Evolutionary conservation across 345 rosid species (phyloP).

Genomic region (Cardiospermum halicacabum): DNA sequence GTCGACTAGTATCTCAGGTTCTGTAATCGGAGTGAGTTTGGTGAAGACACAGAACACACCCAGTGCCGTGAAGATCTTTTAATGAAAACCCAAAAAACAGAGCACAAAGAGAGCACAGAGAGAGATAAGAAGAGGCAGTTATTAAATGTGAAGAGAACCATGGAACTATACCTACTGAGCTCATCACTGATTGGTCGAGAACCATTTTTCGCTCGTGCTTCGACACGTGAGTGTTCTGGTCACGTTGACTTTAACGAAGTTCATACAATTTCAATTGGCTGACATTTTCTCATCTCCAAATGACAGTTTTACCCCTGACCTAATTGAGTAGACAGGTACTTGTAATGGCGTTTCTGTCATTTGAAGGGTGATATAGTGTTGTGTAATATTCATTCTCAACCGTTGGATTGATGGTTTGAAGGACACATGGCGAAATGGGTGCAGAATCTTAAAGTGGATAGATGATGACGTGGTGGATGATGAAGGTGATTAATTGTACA

Average conservation of each 20-base stretch:
- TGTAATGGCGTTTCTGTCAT: background rate
- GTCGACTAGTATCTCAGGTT: conserved; percentile 18
- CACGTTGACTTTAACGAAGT: background rate
- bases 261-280: conserved; percentile 2
- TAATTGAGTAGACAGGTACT: background rate
- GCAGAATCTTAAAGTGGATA: conserved; percentile 11
- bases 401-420: conserved; percentile 3
- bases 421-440: conserved; percentile 6
- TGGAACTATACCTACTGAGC: background rate
- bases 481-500: background rate
- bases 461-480: background rate
- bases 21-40: conserved; percentile 1
- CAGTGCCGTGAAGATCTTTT: background rate
- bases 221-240: background rate
- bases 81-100: background rate
- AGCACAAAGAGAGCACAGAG: background rate
- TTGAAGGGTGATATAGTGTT: no score
- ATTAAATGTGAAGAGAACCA: background rate
- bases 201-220: background rate
- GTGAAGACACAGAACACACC: conserved; percentile 4
- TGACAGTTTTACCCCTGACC: background rate
- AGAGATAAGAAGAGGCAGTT: conserved; percentile 4
- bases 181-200: background rate
- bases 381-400: background rate
- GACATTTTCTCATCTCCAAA: background rate